Evolutionary conservation across 2,329 filamentous ascomycete species (phyloP), one percentile per base, ranked within the genome.

Genomic region (Dactylella cylindrospora): DNA sequence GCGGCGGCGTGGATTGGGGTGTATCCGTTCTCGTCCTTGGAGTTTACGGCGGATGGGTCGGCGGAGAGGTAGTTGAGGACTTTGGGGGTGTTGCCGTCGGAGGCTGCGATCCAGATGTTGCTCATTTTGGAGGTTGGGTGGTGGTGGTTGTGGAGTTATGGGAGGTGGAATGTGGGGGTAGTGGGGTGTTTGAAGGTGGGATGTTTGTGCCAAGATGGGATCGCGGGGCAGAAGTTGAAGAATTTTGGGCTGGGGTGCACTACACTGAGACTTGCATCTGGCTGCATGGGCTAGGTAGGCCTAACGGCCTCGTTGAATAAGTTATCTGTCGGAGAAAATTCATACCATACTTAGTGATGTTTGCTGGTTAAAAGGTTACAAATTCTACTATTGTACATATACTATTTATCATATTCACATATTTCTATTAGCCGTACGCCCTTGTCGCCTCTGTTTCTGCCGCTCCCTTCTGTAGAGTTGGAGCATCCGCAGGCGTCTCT

Each of bases 21-120:
- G 76, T 98, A 98, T 69, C 93, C 93, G 70, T 96, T 86, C 60
- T 86, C 83, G 73, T 98, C 93, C 75, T 95, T 88, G 46, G 80
- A 76, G 2, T 84, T 80, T 49, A 93, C 91, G 47, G 95, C 77
- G n/a, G 81, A 74, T 26, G 89, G 88, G 67, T 89, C 81, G 64
- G 83, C 77, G 65, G 81, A 80, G 46, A 98, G 83, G 67, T 90
- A 82, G 55, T 83, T 77, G 64, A 95, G 77, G 50, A 98, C 82
- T 36, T 80, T 78, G 33, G 82, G 75, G 45, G 85, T 86, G 70
- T 89, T 85, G 72, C 95, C 91, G 61, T 91, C 88, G 32, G 90
- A 91, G 41, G 68, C 68, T 20, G 68, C 68, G 45, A 70, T 68
- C 67, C 67, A 79, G 73, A 69, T 68, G 52, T 68, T 70, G 36